phyloP scores from a whole-genome alignment of 75 land plant species.

The Chamaecyparis obtusa region DNA sequence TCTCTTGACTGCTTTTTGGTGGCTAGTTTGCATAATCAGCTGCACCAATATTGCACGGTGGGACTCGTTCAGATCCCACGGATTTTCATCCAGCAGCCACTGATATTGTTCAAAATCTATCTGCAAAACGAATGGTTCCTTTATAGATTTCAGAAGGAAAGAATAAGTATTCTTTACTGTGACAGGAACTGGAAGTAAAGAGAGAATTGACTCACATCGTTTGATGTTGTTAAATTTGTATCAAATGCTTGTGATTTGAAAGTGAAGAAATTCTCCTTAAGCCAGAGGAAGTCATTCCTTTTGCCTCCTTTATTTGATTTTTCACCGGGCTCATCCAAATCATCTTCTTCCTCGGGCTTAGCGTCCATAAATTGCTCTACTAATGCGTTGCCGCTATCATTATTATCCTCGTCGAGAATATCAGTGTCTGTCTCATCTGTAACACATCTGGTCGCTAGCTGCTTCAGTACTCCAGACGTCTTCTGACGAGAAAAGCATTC shows the following conservation, averaged over 20 bases:
- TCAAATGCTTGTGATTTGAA: neutral
- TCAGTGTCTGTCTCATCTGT: neutral
- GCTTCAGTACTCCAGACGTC: neutral
- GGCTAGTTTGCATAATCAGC: conserved; percentile 13
- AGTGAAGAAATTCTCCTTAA: neutral
- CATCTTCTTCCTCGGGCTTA: conserved; percentile 15
- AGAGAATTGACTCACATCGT: neutral
- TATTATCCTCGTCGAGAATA: neutral
- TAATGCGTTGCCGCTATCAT: neutral
- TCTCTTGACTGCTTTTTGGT: conserved; percentile 8
- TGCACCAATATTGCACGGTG: conserved; percentile 16
- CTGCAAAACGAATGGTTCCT: neutral
- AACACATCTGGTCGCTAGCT: neutral
- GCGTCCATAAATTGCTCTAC: conserved; percentile 7
- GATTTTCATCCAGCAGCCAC: neutral
- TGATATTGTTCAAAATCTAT: conserved; percentile 4
- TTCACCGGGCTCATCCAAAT: neutral
- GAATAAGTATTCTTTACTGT: neutral
- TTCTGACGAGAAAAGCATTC: neutral
- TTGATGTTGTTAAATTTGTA: neutral
- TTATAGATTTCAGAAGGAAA: neutral
- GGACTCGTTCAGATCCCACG: conserved; percentile 9
- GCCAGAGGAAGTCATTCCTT: neutral
- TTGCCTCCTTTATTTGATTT: neutral
- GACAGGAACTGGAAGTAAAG: neutral